Evolutionary conservation across 257 asterid species (phyloP).

Genomic region (Marsdenia floribunda): DNA sequence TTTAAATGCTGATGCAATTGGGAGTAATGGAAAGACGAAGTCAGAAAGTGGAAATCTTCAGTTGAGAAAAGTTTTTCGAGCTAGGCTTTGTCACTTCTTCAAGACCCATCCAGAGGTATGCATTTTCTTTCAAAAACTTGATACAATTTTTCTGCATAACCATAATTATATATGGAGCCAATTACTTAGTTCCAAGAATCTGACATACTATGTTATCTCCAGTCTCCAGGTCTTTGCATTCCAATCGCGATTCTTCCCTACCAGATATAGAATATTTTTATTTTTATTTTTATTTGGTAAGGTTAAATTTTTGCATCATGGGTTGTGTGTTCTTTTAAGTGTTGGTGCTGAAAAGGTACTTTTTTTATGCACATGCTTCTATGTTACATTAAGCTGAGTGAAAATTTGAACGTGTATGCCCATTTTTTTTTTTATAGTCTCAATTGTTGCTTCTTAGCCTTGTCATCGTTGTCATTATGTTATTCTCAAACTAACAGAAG

Average conservation of each 20-base stretch:
- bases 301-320: background rate
- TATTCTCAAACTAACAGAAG: background rate
- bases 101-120: slow-evolving; percentile 74
- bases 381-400: background rate
- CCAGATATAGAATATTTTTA: background rate
- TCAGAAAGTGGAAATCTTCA: slow-evolving; percentile 36
- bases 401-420: background rate
- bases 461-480: background rate
- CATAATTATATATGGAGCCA: background rate
- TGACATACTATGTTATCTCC: background rate
- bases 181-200: background rate
- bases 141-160: slow-evolving; percentile 3
- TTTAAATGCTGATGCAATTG: slow-evolving; percentile 30
- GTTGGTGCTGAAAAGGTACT: background rate
- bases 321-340: background rate
- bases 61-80: slow-evolving; percentile 59
- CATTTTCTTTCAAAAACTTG: background rate
- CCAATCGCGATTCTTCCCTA: background rate
- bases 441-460: background rate
- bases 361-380: background rate
- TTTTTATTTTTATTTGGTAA: background rate
- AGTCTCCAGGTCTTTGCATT: background rate
- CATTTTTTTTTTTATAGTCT: background rate
- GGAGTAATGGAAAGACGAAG: slow-evolving; percentile 27
- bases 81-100: slow-evolving; percentile 48